Conservation (phyloP, 352 stramenopile genomes). For the Globisporangium orthogonon region DNA sequence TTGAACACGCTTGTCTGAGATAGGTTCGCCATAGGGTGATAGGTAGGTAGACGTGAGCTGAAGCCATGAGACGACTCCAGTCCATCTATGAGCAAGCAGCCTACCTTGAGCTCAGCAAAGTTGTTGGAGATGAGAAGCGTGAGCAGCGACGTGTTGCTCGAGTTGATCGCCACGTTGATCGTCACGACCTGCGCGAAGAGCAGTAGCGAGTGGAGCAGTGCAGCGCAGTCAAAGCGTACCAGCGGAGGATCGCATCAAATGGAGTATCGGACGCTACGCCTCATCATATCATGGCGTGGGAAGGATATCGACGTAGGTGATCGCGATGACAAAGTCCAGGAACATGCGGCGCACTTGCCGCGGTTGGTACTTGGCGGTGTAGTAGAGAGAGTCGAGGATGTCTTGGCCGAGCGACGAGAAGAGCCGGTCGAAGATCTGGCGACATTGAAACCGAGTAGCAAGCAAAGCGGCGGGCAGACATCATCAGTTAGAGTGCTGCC, state of each 20-base stretch:
- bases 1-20: slow-evolving; percentile 93
- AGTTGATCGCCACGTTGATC: slow-evolving; percentile 96
- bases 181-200: slow-evolving; percentile 97
- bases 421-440: slow-evolving; percentile 93
- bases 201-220: slow-evolving; percentile 90
- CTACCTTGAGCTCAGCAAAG: slow-evolving; percentile 97
- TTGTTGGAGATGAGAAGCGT: slow-evolving; percentile 97
- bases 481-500: too few species aligned
- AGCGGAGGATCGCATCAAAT: not conserved
- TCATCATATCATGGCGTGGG: not conserved
- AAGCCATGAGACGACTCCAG: too few species aligned
- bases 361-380: slow-evolving; percentile 74
- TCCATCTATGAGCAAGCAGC: too few species aligned
- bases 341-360: slow-evolving; percentile 63
- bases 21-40: too few species aligned
- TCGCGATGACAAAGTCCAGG: slow-evolving; percentile 69
- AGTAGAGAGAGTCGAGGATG: slow-evolving; percentile 94
- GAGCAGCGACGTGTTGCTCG: slow-evolving; percentile 90
- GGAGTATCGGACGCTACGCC: not conserved
- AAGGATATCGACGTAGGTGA: slow-evolving; percentile 70
- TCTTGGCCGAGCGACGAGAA: slow-evolving; percentile 96
- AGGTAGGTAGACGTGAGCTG: too few species aligned
- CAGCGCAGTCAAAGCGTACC: slow-evolving; percentile 20
- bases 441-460: too few species aligned
- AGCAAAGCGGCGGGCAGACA: too few species aligned